These are phyloP conservation scores for Pugionium cornutum DNA, from an alignment of 345 rosid species.

Conservation along the genomic window DNA sequence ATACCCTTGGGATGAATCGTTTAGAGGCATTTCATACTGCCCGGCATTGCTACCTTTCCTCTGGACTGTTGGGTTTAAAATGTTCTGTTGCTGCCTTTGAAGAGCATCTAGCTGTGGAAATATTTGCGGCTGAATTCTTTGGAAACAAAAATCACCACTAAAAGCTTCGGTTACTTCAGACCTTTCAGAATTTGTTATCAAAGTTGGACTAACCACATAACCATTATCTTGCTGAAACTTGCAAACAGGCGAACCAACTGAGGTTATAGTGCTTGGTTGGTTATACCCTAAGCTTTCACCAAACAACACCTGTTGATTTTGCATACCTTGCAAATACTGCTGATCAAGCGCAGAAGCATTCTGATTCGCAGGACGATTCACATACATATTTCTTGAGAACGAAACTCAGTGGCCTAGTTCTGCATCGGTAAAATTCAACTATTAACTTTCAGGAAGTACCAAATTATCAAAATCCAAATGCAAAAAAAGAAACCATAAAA, in stretches of 20 bases:
- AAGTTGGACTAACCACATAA: constrained; percentile 45
- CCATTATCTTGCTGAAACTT: constrained; percentile 41
- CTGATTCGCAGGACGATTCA: constrained; percentile 29
- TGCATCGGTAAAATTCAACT: constrained; percentile 19
- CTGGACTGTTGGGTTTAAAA: constrained; percentile 46
- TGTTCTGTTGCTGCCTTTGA: constrained; percentile 65
- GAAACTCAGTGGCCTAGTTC: constrained; percentile 39
- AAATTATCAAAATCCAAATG: neutral
- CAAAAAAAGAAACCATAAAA: neutral
- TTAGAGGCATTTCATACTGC: constrained; percentile 60
- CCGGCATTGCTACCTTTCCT: constrained; percentile 46
- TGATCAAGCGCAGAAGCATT: constrained; percentile 39
- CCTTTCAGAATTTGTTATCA: constrained; percentile 50
- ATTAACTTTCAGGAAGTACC: neutral
- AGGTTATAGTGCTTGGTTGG: constrained; percentile 33
- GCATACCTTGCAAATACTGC: constrained; percentile 41
- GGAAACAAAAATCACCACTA: neutral
- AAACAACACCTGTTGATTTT: constrained; percentile 30
- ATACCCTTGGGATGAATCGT: constrained; percentile 51
- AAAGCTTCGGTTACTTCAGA: constrained; percentile 28
- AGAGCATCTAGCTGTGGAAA: constrained; percentile 56
- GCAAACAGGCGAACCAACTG: constrained; percentile 27
- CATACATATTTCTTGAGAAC: constrained; percentile 31
- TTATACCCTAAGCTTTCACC: constrained; percentile 34
- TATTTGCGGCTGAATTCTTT: constrained; percentile 38